These are phyloP conservation scores for Sclerotinia nivalis DNA, from an alignment of 2,329 filamentous ascomycete genomes.

Conservation along the genomic window DNA sequence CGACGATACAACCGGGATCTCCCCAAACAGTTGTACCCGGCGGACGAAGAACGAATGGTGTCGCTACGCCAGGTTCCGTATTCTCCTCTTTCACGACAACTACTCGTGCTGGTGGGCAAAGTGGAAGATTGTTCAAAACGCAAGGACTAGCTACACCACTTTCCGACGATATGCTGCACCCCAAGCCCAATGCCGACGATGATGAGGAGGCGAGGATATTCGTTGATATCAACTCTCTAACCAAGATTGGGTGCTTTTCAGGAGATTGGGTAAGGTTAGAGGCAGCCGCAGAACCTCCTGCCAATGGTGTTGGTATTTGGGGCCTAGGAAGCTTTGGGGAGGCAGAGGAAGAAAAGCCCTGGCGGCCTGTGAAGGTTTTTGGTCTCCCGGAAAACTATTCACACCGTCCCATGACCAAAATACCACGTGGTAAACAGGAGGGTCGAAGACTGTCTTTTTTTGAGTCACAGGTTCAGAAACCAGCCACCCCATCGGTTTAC, in stretches of 20 bases:
- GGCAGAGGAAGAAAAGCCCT: constrained; percentile 60
- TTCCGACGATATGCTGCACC: constrained; percentile 77
- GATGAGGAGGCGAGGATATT: constrained; percentile 90
- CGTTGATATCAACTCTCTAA: constrained; percentile 81
- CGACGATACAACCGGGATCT: constrained; percentile 77
- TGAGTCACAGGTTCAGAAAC: constrained; percentile 65
- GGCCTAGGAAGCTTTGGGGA: constrained; percentile 67
- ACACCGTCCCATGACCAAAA: constrained; percentile 60
- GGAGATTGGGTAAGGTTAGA: constrained; percentile 95
- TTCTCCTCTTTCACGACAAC: constrained; percentile 89
- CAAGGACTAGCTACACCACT: constrained; percentile 73
- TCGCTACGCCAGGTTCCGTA: constrained; percentile 81
- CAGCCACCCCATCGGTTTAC: constrained; percentile 63
- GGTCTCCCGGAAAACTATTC: constrained; percentile 78
- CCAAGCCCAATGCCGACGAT: constrained; percentile 72
- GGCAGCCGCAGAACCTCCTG: constrained; percentile 69
- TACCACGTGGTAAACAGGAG: constrained; percentile 56
- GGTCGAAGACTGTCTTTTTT: constrained; percentile 61
- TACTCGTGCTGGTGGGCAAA: constrained; percentile 68
- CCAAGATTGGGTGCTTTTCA: constrained; percentile 93
- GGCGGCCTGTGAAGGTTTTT: constrained; percentile 86
- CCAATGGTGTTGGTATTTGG: constrained; percentile 65
- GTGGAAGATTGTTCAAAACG: constrained; percentile 80
- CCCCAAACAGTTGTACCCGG: constrained; percentile 65
- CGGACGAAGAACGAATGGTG: constrained; percentile 66